Evolutionary conservation across 495 filamentous ascomycete genomes (phyloP).

Genomic region (Lasiosphaeria miniovina): DNA sequence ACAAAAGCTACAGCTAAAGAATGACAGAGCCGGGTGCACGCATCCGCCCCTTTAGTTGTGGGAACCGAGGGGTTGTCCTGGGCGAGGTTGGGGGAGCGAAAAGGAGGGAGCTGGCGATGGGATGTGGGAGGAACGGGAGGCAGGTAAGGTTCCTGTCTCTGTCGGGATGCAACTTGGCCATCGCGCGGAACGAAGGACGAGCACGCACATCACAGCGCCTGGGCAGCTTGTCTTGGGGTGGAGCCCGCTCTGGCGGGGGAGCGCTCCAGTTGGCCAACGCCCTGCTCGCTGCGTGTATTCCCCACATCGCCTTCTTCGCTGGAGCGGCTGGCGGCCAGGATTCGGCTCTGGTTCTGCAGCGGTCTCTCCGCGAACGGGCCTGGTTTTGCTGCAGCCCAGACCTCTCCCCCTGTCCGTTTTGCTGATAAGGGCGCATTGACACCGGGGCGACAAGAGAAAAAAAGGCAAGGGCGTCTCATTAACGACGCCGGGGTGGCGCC

Average conservation of each 20-base stretch:
- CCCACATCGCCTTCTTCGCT: neutral
- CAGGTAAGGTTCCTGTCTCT: neutral
- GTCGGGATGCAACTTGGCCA: neutral
- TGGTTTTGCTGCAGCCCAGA: no score
- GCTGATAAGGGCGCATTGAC: constrained; percentile 5
- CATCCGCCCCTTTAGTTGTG: neutral
- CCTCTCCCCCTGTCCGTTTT: neutral
- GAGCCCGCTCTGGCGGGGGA: neutral
- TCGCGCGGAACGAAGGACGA: neutral
- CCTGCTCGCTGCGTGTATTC: neutral
- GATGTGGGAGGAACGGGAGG: neutral
- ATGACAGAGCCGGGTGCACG: neutral
- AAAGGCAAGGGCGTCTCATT: constrained; percentile 6
- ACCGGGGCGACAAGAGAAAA: neutral
- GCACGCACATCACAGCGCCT: neutral
- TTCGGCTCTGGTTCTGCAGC: no score
- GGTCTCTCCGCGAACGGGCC: no score
- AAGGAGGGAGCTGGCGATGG: constrained; percentile 3
- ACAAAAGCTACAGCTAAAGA: neutral
- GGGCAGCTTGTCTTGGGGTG: neutral
- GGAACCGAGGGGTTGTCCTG: constrained; percentile 6
- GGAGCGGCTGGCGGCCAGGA: neutral
- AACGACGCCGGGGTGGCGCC: neutral
- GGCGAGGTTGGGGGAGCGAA: constrained; percentile 6
- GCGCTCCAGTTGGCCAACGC: neutral